Evolutionary conservation across 1,284 basidiomycete species (phyloP), one percentile per base, ranked within the genome.

Genomic region (Cutaneotrichosporon cavernicola): DNA sequence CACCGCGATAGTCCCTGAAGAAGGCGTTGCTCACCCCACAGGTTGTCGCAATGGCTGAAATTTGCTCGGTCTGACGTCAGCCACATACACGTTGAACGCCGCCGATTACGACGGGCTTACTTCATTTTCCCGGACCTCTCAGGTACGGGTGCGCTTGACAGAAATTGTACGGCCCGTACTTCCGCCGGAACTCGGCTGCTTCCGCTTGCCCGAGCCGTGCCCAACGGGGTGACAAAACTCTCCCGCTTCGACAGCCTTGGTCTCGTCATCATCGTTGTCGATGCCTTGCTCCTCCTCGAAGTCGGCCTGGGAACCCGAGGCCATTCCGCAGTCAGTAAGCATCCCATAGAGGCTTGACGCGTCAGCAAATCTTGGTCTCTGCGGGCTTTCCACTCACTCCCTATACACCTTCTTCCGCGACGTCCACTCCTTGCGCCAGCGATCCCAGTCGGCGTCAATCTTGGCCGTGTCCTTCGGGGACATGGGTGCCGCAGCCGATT

Each of bases 351-450:
- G 21, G 21, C 55, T 56, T 14, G 18, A 18, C 40, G 21, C 26
- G 55, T 56, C 38, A 56, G 6, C 79, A 55, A 7, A 77, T 59
- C 34, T 78, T 81, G 46, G 18, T 16, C 50, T 13, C 5, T 18
- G 36, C 21, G 18, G 7, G 31, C 16, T 11, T 38, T 34, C 9
- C 21, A 68, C 76, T 69, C 62, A 80, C 80, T 71, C 68, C n/a
- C 75, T 73, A 69, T 81, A 81, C 9, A 77, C 67, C 70, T 76
- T 78, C 50, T 69, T 67, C 21, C 80, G 66, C n/a, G 72, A 65
- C 0, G 69, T 63, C 79, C 79, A 80, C 56, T 76, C 72, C 62
- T 78, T 80, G 30, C 77, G 72, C 79, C 80, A 81, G 34, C 68
- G 71, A 8, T 53, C 60, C 70, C 79, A 81, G 11, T 78, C 75